These are phyloP conservation scores for Parafenestella ontariensis DNA, from an alignment of 2,329 filamentous ascomycete species.

Conservation along the genomic window DNA sequence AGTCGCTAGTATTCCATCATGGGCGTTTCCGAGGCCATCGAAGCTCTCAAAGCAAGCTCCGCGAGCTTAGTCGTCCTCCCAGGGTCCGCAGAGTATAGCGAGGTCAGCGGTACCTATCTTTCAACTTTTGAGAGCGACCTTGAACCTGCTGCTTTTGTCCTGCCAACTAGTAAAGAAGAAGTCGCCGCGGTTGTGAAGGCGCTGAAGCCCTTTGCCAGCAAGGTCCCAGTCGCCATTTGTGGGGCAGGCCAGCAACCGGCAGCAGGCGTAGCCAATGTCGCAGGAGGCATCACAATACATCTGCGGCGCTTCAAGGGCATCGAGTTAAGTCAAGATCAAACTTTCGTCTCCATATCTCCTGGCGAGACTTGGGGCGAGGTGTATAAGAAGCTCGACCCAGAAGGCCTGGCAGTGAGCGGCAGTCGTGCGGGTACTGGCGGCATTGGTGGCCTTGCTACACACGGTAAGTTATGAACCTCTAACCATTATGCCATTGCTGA, in stretches of 20 bases:
- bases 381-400: background rate
- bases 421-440: background rate
- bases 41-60: background rate
- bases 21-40: background rate
- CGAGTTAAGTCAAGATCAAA: background rate
- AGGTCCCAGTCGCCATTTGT: background rate
- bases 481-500: background rate
- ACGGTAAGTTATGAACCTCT: background rate
- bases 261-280: background rate
- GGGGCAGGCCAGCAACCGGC: background rate
- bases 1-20: background rate
- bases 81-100: background rate
- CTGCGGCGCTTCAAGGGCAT: slow-evolving; percentile 1
- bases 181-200: background rate
- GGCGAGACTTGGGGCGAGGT: slow-evolving; percentile 1
- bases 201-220: background rate
- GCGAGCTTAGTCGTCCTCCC: background rate
- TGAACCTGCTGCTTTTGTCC: background rate
- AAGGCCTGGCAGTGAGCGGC: background rate
- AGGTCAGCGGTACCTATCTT: background rate
- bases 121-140: background rate
- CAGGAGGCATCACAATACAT: background rate
- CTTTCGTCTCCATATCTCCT: background rate
- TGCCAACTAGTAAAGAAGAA: background rate
- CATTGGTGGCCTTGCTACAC: background rate